Evolutionary conservation across 129 eudicot genomes (phyloP).

Genomic region (Helichrysum umbraculigerum): DNA sequence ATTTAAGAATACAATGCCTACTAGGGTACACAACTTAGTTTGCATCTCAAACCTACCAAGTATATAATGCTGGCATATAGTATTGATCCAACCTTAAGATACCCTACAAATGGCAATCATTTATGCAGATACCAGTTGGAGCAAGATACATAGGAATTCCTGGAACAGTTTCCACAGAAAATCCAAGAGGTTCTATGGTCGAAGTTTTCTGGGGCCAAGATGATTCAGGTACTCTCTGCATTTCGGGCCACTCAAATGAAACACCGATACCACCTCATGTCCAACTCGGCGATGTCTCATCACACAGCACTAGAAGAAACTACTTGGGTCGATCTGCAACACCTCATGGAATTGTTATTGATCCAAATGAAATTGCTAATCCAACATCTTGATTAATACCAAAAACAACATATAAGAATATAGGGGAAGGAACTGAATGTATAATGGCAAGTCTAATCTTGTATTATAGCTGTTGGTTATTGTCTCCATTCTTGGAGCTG

Average conservation of each 20-base stretch:
- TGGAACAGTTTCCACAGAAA: conserved; percentile 64
- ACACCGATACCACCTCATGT: conserved; percentile 62
- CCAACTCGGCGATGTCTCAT: conserved; percentile 34
- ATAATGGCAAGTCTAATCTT: not conserved
- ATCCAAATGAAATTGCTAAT: conserved; percentile 49
- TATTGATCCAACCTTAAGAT: not conserved
- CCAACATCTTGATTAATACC: conserved; percentile 22
- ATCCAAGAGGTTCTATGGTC: conserved; percentile 82
- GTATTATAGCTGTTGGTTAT: not conserved
- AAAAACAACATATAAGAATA: not conserved
- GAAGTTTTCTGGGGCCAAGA: conserved; percentile 91
- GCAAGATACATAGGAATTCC: conserved; percentile 83
- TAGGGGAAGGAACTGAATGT: conserved; percentile 9
- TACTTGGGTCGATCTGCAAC: conserved; percentile 40
- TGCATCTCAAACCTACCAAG: not conserved
- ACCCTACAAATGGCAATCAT: not conserved
- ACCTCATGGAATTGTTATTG: conserved; percentile 65
- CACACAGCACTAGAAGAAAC: conserved; percentile 31
- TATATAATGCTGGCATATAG: not conserved
- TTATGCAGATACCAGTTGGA: conserved; percentile 78
- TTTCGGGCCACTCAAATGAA: conserved; percentile 72
- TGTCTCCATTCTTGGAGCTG: not conserved
- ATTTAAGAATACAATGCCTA: no score
- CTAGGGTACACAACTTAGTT: not conserved
- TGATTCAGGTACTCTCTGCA: conserved; percentile 72